Base-by-base conservation (phyloP, 2,329 filamentous ascomycete genomes). In the Ceratocystis harringtonii region DNA sequence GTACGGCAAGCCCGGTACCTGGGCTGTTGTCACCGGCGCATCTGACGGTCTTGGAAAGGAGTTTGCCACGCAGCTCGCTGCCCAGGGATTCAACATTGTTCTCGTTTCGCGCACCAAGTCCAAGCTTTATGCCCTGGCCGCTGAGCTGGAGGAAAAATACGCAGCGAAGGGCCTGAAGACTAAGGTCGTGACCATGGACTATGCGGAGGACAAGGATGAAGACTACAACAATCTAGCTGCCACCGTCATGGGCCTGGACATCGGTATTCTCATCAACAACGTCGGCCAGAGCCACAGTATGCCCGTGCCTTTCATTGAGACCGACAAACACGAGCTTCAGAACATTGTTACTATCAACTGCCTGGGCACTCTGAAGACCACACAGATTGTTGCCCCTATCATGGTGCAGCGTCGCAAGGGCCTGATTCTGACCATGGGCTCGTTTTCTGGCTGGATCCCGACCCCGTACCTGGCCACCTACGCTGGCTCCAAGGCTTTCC, bases 41-140 rank as follows among this genome's bases (percentile, higher is more conserved):
- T 96, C 92, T 10, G 94, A 99, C 76, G 95, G 94, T 69, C 86
- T 99, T 69, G 94, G 94, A 74, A 97, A 96, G 77, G 94, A 99
- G 78, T 99, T 90, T 74, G 90, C 92, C 45, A 81, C 88, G 41
- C 91, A 97, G 75, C 86, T 99, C 66, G 92, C 94, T 28, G 80
- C 84, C 68, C 92, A 94, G 74, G 92, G 92, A 71, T 99, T 92
- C 84, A 97, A 96, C 77, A 80, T 97, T 71, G 79, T 99, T 68
- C 89, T 99, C 70, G 87, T 99, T 68, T 97, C 94, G 58, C 92
- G 95, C 71, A 97, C 95, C n/a, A 82, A 88, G 70, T 90, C 90
- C 50, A 99, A 99, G 78, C 86, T 99, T 70, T 84, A 89, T 65
- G 76, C 84, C 1, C 82, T 99, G 62, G 84, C 89, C 55, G 76